phyloP scores from a whole-genome alignment of 1,139 yeast species.

The Geotrichum carabidarum region DNA sequence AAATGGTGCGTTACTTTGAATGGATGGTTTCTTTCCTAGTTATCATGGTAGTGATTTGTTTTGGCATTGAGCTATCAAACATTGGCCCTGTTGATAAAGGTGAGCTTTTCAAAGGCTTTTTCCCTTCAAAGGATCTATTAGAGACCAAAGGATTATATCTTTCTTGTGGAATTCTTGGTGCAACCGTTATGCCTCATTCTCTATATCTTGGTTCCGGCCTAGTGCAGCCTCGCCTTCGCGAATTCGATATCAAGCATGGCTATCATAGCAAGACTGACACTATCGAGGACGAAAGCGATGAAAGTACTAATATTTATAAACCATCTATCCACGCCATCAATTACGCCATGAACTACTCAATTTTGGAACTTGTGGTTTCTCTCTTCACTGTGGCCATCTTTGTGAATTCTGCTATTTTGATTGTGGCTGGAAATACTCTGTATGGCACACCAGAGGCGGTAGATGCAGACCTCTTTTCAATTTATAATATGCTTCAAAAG shows the following conservation, averaged over 20 bases:
- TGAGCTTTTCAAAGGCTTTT: slow-evolving; percentile 61
- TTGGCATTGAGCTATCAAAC: slow-evolving; percentile 59
- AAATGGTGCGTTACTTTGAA: slow-evolving; percentile 61
- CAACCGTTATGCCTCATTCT: slow-evolving; percentile 81
- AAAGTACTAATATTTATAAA: slow-evolving; percentile 31
- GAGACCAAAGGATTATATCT: slow-evolving; percentile 61
- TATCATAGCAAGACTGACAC: slow-evolving; percentile 36
- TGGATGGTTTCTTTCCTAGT: slow-evolving; percentile 61
- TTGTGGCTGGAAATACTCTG: slow-evolving; percentile 70
- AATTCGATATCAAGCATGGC: slow-evolving; percentile 45
- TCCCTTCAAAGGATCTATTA: slow-evolving; percentile 61
- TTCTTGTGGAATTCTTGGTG: slow-evolving; percentile 74
- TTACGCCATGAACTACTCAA: slow-evolving; percentile 62
- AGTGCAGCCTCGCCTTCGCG: slow-evolving; percentile 66
- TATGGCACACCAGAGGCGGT: slow-evolving; percentile 55
- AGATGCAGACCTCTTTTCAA: slow-evolving; percentile 70
- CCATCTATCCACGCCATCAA: slow-evolving; percentile 64
- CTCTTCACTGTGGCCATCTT: slow-evolving; percentile 70
- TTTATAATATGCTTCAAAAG: slow-evolving; percentile 52
- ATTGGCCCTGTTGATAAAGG: slow-evolving; percentile 48
- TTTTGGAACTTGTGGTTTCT: slow-evolving; percentile 57
- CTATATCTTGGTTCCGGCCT: slow-evolving; percentile 69
- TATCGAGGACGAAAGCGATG: slow-evolving; percentile 32
- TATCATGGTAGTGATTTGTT: slow-evolving; percentile 67
- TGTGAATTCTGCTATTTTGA: slow-evolving; percentile 70